Evolutionary conservation across 257 asterid genomes (phyloP).

Genomic region (Vinca minor): DNA sequence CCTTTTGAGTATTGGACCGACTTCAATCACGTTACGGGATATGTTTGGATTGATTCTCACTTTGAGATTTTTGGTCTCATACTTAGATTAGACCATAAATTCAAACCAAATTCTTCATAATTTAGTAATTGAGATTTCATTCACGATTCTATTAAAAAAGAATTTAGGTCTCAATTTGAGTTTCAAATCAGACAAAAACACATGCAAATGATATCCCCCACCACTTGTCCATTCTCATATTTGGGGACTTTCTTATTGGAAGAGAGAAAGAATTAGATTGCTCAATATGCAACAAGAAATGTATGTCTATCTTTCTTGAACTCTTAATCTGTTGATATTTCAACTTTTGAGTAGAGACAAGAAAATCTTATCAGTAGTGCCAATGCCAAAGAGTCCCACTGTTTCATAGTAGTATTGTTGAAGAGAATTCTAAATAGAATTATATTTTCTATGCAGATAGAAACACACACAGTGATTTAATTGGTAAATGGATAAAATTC

Average conservation of each 20-base stretch:
- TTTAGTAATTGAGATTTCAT: too few relatives aligned
- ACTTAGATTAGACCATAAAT: too few relatives aligned
- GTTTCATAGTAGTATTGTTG: not conserved
- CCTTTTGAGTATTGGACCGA: not conserved
- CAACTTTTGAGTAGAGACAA: not conserved
- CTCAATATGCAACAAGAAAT: not conserved
- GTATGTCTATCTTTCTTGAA: not conserved
- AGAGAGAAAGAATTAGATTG: not conserved
- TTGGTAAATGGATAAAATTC: too few relatives aligned
- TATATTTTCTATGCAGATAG: not conserved
- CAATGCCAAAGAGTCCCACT: not conserved
- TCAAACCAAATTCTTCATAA: too few relatives aligned
- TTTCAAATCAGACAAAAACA: too few relatives aligned
- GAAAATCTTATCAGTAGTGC: not conserved
- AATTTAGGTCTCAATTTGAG: too few relatives aligned
- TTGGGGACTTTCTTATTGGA: not conserved
- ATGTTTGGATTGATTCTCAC: too few relatives aligned
- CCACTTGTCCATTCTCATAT: not conserved
- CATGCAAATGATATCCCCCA: slow-evolving; percentile 1
- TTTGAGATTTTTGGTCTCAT: too few relatives aligned
- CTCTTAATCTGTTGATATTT: not conserved
- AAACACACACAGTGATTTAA: too few relatives aligned
- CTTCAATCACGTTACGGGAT: not conserved
- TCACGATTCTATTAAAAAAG: too few relatives aligned
- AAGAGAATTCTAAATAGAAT: not conserved